These are phyloP conservation scores for Plectosphaerella cucumerina DNA, from an alignment of 2,329 filamentous ascomycete species.

Conservation along the genomic window DNA sequence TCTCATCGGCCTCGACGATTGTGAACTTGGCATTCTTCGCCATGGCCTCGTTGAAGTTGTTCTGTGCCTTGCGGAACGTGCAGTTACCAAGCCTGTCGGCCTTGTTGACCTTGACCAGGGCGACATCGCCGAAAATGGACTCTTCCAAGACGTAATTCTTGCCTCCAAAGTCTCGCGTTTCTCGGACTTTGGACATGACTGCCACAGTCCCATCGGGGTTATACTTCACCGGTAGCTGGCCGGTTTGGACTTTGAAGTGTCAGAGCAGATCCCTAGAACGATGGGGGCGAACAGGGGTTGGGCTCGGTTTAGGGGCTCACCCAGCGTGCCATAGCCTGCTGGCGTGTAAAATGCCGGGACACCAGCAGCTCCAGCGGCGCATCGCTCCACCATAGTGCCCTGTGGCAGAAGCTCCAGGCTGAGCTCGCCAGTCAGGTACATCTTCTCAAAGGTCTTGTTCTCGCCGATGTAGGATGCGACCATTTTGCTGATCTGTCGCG, in stretches of 20 bases:
- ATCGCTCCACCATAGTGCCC: conserved; percentile 85
- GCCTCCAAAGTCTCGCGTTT: conserved; percentile 87
- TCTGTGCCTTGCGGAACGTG: conserved; percentile 79
- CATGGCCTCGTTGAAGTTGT: conserved; percentile 95
- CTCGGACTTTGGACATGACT: conserved; percentile 72
- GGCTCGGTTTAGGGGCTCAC: background rate
- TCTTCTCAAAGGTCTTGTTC: conserved; percentile 88
- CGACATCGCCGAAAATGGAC: conserved; percentile 84
- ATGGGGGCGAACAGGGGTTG: too few relatives aligned
- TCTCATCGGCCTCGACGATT: conserved; percentile 88
- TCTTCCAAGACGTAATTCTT: conserved; percentile 89
- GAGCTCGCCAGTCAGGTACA: conserved; percentile 83
- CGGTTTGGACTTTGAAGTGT: conserved; percentile 67
- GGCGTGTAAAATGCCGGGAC: conserved; percentile 94
- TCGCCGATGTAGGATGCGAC: conserved; percentile 91
- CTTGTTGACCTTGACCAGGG: conserved; percentile 90
- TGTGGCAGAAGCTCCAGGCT: conserved; percentile 90
- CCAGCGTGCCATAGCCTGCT: conserved; percentile 76
- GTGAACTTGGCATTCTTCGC: conserved; percentile 85
- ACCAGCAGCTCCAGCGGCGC: conserved; percentile 80
- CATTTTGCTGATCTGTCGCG: conserved; percentile 87
- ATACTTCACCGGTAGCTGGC: conserved; percentile 80
- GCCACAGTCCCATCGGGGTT: conserved; percentile 72
- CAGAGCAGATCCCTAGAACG: too few relatives aligned
- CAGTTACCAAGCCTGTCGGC: conserved; percentile 90